Percentiles rank a stretch among this genome's conserved stretches.
phyloP scores from a whole-genome alignment of 108 stramenopile genomes.

The Bacterosira constricta region DNA sequence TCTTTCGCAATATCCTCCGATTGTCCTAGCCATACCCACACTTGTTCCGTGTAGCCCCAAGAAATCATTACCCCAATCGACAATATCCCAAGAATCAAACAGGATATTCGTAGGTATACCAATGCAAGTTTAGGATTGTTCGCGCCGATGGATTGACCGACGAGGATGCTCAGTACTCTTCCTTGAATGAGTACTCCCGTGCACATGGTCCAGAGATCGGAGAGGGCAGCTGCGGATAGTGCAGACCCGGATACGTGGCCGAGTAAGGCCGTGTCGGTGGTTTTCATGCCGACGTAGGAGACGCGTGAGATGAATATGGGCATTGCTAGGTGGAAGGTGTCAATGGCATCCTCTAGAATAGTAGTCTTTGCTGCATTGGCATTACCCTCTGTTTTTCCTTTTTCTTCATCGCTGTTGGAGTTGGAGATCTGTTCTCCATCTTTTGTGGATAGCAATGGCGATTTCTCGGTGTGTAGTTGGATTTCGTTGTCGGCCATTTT shows the following conservation, averaged over 20 bases:
- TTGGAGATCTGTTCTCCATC: neutral
- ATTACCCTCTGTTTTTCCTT: neutral
- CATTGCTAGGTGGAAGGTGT: conserved; percentile 55
- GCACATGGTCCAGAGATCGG: conserved; percentile 75
- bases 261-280: conserved; percentile 74
- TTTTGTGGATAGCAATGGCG: conserved; percentile 1
- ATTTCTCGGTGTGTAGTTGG: conserved; percentile 2
- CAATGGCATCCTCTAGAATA: conserved; percentile 32
- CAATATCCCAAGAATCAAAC: conserved; percentile 30
- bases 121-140: conserved; percentile 46
- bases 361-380: neutral
- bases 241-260: conserved; percentile 72
- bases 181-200: conserved; percentile 66
- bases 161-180: conserved; percentile 48
- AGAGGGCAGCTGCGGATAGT: conserved; percentile 70
- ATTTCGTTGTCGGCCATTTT: neutral
- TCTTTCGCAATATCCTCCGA: conserved; percentile 51
- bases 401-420: neutral
- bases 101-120: conserved; percentile 53
- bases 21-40: conserved; percentile 61
- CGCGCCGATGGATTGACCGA: conserved; percentile 50
- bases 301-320: conserved; percentile 70
- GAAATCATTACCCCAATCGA: conserved; percentile 57
- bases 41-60: conserved; percentile 68
- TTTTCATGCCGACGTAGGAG: conserved; percentile 80